Evolutionary conservation across 2,329 filamentous ascomycete genomes (phyloP), one percentile per base, ranked within the genome.

Genomic region (Ophiostoma sp.): DNA sequence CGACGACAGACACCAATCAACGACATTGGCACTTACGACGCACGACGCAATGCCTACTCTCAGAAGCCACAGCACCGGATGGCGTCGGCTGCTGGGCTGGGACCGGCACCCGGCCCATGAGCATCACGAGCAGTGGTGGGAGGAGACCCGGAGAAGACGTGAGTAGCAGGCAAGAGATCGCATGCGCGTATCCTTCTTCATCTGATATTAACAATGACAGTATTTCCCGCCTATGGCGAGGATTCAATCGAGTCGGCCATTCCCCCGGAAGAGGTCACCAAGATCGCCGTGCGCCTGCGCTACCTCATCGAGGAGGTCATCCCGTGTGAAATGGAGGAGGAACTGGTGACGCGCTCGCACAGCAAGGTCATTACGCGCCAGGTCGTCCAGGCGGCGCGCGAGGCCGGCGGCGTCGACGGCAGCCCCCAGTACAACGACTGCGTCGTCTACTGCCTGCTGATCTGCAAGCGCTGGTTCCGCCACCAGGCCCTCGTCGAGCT

Each of bases 221-320:
- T 94, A 17, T 86, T 94, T 1, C 90, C 90, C 1, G 83, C 82
- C 17, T 85, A 89, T 74, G 83, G 83, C 74, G 83, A 87, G 74
- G 84, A 86, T 15, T 78, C 83, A 0, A 80, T 89, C 62, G 80
- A 87, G 60, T 89, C 91, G 13, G 88, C 90, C 36, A 88, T 94
- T 48, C 87, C 92, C 0, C 84, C 94, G 15, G 83, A 86, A 72
- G 90, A 95, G 76, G 94, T 97, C 72, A 97, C 94, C 72, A 94
- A 94, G 78, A 85, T 96, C 70, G 94, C 94, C 35, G 86, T 99
- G 20, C 92, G 93, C 71, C 84, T 99, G 73, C 96, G 94, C 76
- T 93, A 96, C 77, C 88, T 97, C 75, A 89, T 99, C 76, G 93
- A 97, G 79, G 87, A 93, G 78, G 90, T 93, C 70, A 87, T 99